phyloP scores from a whole-genome alignment of 2,329 filamentous ascomycete species.

The Madurella mycetomatis region DNA sequence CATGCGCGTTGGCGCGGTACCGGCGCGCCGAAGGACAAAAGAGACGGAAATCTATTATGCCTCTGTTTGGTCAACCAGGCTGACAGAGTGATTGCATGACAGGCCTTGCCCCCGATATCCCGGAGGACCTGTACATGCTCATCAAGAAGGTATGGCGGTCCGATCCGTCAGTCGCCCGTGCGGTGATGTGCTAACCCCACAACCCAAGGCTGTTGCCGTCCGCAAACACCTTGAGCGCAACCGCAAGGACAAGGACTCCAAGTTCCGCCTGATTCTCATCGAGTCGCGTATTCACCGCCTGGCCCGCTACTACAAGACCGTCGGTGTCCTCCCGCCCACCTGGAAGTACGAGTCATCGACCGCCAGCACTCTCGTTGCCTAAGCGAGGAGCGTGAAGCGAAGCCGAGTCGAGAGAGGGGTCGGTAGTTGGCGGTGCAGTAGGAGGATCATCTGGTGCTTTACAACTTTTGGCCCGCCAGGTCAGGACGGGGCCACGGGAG shows the following conservation, averaged over 20 bases:
- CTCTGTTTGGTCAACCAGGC: conserved; percentile 80
- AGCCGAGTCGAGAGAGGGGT: conserved; percentile 25
- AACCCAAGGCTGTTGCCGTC: conserved; percentile 78
- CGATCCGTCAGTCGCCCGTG: background rate
- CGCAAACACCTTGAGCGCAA: conserved; percentile 99
- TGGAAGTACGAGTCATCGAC: conserved; percentile 99
- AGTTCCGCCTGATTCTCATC: conserved; percentile 99
- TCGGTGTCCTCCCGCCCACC: conserved; percentile 76
- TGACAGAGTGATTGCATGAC: conserved; percentile 82
- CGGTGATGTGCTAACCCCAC: background rate
- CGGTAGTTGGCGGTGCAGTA: conserved; percentile 19
- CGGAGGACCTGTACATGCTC: conserved; percentile 98
- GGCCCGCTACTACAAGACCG: conserved; percentile 96
- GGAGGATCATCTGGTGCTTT: conserved; percentile 12
- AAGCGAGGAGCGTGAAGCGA: conserved; percentile 39
- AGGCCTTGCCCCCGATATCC: conserved; percentile 98
- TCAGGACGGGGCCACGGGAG: conserved; percentile 16
- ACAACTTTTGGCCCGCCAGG: conserved; percentile 16
- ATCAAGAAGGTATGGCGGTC: conserved; percentile 86
- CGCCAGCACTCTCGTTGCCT: conserved; percentile 88
- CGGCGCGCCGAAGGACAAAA: background rate
- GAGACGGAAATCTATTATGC: conserved; percentile 42
- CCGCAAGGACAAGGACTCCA: conserved; percentile 99
- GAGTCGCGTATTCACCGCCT: conserved; percentile 99
- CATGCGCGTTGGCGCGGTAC: background rate